Evolutionary conservation across 306 rosid species (phyloP).

Genomic region (Rubus idaeus): DNA sequence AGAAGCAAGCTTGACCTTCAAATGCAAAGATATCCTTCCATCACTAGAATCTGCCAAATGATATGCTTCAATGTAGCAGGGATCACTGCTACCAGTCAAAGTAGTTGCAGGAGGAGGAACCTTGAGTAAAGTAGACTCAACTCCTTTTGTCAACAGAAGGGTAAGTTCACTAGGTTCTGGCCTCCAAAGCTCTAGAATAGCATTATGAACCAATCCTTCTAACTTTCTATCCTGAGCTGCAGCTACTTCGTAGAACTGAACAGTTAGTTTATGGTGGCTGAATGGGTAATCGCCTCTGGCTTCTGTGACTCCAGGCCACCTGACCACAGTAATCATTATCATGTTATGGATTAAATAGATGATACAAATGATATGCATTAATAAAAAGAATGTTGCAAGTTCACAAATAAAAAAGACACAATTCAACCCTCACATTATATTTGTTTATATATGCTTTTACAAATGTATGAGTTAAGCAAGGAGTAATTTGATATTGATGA

Average conservation of each 20-base stretch:
- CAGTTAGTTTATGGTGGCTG: constrained; percentile 99
- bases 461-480: not conserved
- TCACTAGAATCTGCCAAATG: constrained; percentile 92
- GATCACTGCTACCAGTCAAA: constrained; percentile 97
- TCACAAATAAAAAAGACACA: not conserved
- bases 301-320: constrained; percentile 93
- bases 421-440: not conserved
- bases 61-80: constrained; percentile 95
- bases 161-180: constrained; percentile 94
- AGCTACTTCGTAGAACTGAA: constrained; percentile 93
- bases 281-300: constrained; percentile 99
- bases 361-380: not conserved
- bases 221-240: constrained; percentile 98
- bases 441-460: not conserved
- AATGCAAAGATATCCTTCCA: constrained; percentile 87
- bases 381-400: not conserved
- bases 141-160: constrained; percentile 86
- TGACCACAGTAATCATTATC: constrained; percentile 36
- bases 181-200: constrained; percentile 97
- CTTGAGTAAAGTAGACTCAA: constrained; percentile 83
- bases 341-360: not conserved
- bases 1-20: constrained; percentile 60
- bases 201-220: constrained; percentile 98
- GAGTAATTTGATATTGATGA: not conserved
- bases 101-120: constrained; percentile 96